Conservation (phyloP, 139 green algal species). For the Astrephomene gubernaculifera region DNA sequence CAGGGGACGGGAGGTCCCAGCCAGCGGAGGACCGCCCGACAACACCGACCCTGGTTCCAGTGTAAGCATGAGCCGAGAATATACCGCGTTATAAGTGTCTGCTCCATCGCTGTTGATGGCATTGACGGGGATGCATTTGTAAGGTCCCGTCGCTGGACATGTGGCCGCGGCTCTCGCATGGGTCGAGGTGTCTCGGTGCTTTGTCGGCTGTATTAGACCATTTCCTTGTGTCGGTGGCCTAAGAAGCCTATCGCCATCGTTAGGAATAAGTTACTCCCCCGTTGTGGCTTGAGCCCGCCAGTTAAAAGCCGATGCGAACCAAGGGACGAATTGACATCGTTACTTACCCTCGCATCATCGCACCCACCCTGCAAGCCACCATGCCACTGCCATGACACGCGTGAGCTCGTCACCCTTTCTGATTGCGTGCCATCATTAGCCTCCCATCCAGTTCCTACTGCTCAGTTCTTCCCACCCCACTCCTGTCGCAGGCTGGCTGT, state of each 20-base stretch:
- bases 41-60: slow-evolving; percentile 3
- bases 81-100: background rate
- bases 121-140: background rate
- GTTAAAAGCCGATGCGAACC: no score
- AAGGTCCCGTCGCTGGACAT: background rate
- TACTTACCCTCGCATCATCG: background rate
- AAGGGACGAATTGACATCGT: no score
- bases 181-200: background rate
- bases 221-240: background rate
- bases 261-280: background rate
- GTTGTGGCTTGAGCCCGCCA: background rate
- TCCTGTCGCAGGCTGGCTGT: slow-evolving; percentile 39
- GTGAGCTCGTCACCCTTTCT: no score
- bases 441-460: background rate
- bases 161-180: background rate
- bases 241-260: background rate
- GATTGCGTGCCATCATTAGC: background rate
- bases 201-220: background rate
- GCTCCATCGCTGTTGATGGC: background rate
- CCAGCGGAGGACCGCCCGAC: slow-evolving; percentile 7
- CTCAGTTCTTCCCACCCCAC: background rate
- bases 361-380: no score
- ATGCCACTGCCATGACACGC: no score
- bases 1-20: background rate
- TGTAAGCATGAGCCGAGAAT: slow-evolving; percentile 1